Percentiles rank a stretch among this genome's conserved stretches.
Conservation (phyloP, 805 yeast species). For the Pichia paraexigua region DNA sequence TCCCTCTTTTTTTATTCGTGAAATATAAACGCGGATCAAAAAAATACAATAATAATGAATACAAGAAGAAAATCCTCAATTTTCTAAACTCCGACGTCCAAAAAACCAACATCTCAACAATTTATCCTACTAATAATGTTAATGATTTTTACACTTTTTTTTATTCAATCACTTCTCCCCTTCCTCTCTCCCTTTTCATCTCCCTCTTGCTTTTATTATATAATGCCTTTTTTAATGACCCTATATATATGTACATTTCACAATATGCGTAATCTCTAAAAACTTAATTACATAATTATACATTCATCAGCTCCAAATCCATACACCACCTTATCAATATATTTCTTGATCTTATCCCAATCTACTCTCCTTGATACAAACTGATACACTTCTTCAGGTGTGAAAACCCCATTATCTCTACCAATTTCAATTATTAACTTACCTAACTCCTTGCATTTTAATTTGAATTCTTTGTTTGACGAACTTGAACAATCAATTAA, state of each 20-base stretch:
- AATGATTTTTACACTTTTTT: too few species aligned
- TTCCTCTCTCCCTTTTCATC: too few species aligned
- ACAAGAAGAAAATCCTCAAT: too few species aligned
- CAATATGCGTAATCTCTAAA: too few species aligned
- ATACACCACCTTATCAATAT: constrained; percentile 91
- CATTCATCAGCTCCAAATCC: constrained; percentile 84
- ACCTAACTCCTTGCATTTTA: constrained; percentile 79
- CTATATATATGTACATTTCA: background rate
- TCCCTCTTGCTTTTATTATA: background rate
- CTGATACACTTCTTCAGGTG: constrained; percentile 91
- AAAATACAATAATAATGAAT: too few species aligned
- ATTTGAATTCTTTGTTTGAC: constrained; percentile 29
- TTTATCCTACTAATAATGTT: too few species aligned
- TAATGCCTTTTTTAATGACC: background rate
- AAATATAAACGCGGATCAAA: background rate
- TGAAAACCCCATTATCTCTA: constrained; percentile 80
- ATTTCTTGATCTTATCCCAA: constrained; percentile 68
- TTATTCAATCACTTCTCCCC: background rate
- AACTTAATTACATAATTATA: constrained; percentile 34
- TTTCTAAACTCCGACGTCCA: too few species aligned
- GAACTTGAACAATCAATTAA: constrained; percentile 43
- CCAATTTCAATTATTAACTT: constrained; percentile 73
- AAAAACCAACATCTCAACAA: too few species aligned
- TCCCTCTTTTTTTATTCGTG: too few species aligned
- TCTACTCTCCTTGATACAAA: constrained; percentile 83